Evolutionary conservation across 164 flowering plant genomes (phyloP), one percentile per base, ranked within the genome.

Genomic region (Stephania japonica): DNA sequence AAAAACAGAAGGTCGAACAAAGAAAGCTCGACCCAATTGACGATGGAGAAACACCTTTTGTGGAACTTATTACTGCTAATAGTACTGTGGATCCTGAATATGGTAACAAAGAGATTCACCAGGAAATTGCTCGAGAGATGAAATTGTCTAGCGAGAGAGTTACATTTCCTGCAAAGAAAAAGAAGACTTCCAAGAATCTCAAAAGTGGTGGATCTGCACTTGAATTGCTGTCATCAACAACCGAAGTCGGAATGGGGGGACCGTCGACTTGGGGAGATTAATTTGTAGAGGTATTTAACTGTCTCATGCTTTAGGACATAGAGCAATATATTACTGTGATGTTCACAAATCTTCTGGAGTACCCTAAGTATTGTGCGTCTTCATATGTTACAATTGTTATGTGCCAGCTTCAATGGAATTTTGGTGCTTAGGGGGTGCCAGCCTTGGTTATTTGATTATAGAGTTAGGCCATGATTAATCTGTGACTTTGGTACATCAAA

Each of bases 161-260:
- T 16, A 78, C 82, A 5, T 44, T 77, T 68, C 68, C 80, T 14
- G 70, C 69, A 23, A 89, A 86, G 83, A 86, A 70, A 69, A 86
- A 85, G 88, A 88, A 89, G 76, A 6, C 69, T 7, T 41, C 71
- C 1, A 87, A 79, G 66, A 70, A 62, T n/a, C 26, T 16, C 1
- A 69, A 70, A 4, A 19, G 0, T 38, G 83, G 70, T 27, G 5
- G 70, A 66, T 71, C 75, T 19, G 73, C 80, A 38, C 70, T 79
- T 11, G 67, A 78, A 56, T 67, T 79, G 0, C 49, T 81, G 75
- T 69, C 79, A 1, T 67, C 80, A 4, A 70, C 70, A 19, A 68
- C 73, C 47, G 90, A 90, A 75, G 78, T 94, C 76, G 98, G 98
- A 77, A 70, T 83, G 80, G 97, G 98, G 25, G 97, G 98, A 27